These are phyloP conservation scores for Pycnococcus provasolii DNA, from an alignment of 139 green algal species.

Conservation along the genomic window DNA sequence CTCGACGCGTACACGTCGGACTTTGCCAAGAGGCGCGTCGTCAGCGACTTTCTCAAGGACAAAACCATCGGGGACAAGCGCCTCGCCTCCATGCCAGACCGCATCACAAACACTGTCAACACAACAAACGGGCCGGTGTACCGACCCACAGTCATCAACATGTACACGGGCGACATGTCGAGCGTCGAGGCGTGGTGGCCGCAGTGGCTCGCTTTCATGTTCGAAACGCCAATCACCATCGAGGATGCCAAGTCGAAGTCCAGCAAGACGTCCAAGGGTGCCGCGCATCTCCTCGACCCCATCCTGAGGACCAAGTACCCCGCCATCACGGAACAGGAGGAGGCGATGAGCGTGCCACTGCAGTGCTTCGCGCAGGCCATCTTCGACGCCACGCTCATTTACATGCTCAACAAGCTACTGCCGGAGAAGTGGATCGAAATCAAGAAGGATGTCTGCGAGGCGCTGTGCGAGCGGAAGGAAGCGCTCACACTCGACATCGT, in stretches of 20 bases:
- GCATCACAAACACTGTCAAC: slow-evolving; percentile 21
- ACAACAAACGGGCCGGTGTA: neutral
- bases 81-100: slow-evolving; percentile 18
- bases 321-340: slow-evolving; percentile 7
- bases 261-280: neutral
- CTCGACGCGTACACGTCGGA: neutral
- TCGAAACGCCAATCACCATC: neutral
- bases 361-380: slow-evolving; percentile 5
- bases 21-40: neutral
- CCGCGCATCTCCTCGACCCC: neutral
- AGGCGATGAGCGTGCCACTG: slow-evolving; percentile 11
- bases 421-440: slow-evolving; percentile 13
- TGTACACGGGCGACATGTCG: slow-evolving; percentile 1
- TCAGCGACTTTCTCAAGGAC: slow-evolving; percentile 16
- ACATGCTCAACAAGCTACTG: slow-evolving; percentile 13
- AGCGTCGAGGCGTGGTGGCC: slow-evolving; percentile 10
- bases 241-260: no score
- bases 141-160: slow-evolving; percentile 15
- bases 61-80: slow-evolving; percentile 17
- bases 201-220: slow-evolving; percentile 17
- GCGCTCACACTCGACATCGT: slow-evolving; percentile 6
- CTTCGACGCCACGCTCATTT: slow-evolving; percentile 18
- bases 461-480: slow-evolving; percentile 10
- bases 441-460: slow-evolving; percentile 7
- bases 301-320: slow-evolving; percentile 22